These are phyloP conservation scores for Hymenoscyphus salicellus DNA, from an alignment of 2,329 filamentous ascomycete species.

Conservation along the genomic window DNA sequence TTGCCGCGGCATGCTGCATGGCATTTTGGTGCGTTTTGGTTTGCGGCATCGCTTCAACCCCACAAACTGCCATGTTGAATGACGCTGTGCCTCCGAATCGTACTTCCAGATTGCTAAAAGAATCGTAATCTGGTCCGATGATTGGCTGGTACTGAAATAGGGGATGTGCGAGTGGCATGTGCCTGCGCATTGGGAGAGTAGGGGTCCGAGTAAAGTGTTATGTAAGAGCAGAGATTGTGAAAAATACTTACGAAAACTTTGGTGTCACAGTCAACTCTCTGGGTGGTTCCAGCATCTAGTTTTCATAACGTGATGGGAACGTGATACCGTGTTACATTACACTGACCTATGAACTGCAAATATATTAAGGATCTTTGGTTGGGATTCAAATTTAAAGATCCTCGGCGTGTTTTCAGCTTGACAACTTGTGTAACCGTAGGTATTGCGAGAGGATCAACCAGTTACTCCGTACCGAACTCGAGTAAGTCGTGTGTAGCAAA, in stretches of 20 bases:
- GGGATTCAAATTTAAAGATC: background rate
- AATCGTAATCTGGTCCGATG: constrained; percentile 8
- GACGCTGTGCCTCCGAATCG: constrained; percentile 5
- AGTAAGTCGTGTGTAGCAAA: too few species aligned
- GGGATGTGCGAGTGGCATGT: constrained; percentile 4
- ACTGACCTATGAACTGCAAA: background rate
- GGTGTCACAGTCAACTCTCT: constrained; percentile 6
- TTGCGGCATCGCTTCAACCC: constrained; percentile 16
- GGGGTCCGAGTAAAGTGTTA: constrained; percentile 10
- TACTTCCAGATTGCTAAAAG: constrained; percentile 27
- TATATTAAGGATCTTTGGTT: background rate
- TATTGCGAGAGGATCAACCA: too few species aligned
- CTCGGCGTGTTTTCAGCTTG: background rate
- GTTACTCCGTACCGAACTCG: too few species aligned
- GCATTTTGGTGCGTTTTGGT: background rate
- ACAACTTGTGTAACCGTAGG: background rate
- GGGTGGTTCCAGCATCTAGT: constrained; percentile 1
- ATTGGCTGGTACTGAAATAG: constrained; percentile 15
- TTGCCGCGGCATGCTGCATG: constrained; percentile 8
- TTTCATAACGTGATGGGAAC: constrained; percentile 10
- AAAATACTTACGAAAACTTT: constrained; percentile 10
- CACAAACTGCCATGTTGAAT: constrained; percentile 21
- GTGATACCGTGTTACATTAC: background rate
- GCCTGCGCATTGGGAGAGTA: background rate
- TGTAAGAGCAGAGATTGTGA: constrained; percentile 10